Conservation (phyloP, 768 basidiomycete species). For the Hygrocybe punicea region DNA sequence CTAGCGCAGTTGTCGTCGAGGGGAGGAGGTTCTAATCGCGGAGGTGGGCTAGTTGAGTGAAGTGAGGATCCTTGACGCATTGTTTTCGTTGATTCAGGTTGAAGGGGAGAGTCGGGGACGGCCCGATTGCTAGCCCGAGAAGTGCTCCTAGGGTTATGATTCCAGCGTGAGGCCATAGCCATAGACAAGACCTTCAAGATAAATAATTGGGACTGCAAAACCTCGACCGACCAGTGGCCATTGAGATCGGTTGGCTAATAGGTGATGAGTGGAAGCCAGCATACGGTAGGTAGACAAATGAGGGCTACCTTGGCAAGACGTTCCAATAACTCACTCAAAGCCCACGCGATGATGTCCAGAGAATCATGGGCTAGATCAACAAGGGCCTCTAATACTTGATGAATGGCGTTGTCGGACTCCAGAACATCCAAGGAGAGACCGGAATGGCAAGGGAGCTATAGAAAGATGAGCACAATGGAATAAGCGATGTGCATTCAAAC, state of each 20-base stretch:
- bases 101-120: constrained; percentile 39
- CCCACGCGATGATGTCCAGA: constrained; percentile 75
- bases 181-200: constrained; percentile 77
- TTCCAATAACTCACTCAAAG: constrained; percentile 73
- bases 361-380: constrained; percentile 76
- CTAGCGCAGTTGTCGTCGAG: constrained; percentile 79
- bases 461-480: constrained; percentile 6
- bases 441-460: constrained; percentile 81
- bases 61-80: constrained; percentile 45
- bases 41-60: constrained; percentile 37
- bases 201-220: constrained; percentile 83
- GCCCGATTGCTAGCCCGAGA: constrained; percentile 44
- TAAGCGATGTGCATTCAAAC: constrained; percentile 4
- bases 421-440: constrained; percentile 68
- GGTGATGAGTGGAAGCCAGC: constrained; percentile 13
- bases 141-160: constrained; percentile 40
- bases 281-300: constrained; percentile 1
- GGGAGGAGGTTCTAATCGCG: constrained; percentile 64
- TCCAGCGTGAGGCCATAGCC: constrained; percentile 77
- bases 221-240: constrained; percentile 58
- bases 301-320: constrained; percentile 64
- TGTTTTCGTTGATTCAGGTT: constrained; percentile 27
- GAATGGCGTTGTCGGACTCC: constrained; percentile 71
- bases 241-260: constrained; percentile 51
- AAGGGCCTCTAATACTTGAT: constrained; percentile 73